Percentiles rank a stretch among this genome's conserved stretches.
These are phyloP conservation scores for Alternaria panax DNA, from an alignment of 2,329 filamentous ascomycete species.

Conservation along the genomic window DNA sequence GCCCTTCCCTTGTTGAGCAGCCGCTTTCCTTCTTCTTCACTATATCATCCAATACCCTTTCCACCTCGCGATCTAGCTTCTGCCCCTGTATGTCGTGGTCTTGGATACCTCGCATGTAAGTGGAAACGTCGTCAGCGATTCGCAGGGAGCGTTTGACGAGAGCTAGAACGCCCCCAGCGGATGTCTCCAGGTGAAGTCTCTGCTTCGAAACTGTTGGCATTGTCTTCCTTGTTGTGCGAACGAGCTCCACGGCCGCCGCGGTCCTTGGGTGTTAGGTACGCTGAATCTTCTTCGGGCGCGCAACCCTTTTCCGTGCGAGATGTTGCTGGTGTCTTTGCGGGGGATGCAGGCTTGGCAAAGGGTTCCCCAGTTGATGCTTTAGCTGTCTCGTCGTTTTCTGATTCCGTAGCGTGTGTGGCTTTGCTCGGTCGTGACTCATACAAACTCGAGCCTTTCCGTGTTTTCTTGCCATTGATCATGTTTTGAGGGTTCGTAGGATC, in stretches of 20 bases:
- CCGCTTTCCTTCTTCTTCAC: neutral
- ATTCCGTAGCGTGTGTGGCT: neutral
- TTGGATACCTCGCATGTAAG: neutral
- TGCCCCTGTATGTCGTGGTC: neutral
- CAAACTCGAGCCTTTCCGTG: neutral
- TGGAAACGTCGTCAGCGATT: neutral
- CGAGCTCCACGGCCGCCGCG: too few relatives aligned
- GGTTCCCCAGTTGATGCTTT: neutral
- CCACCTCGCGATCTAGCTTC: neutral
- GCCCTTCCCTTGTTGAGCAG: neutral
- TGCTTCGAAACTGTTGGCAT: neutral
- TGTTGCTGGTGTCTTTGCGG: too few relatives aligned
- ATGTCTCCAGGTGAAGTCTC: neutral
- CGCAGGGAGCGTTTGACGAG: neutral
- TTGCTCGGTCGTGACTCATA: neutral
- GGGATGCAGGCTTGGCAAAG: too few relatives aligned
- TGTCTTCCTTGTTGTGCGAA: neutral
- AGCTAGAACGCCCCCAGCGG: neutral
- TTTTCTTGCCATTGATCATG: slow-evolving; percentile 2
- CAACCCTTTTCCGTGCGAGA: too few relatives aligned
- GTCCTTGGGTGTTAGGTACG: too few relatives aligned
- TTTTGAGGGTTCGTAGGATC: neutral
- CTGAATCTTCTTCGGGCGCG: too few relatives aligned
- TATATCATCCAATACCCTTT: neutral
- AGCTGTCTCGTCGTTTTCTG: neutral